phyloP scores from a whole-genome alignment of 441 rosid genomes.

The Erodium moschatum region DNA sequence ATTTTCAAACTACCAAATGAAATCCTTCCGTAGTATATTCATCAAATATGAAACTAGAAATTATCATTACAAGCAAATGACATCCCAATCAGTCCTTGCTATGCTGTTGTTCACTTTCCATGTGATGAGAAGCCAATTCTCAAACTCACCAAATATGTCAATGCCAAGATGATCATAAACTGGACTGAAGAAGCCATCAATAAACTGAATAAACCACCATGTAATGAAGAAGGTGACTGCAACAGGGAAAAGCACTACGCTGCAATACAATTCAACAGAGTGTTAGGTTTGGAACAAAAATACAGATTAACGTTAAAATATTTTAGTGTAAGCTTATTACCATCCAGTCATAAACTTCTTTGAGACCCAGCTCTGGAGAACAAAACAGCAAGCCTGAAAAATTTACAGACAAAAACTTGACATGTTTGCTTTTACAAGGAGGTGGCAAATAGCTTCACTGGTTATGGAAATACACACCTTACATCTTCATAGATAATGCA shows the following conservation, averaged over 20 bases:
- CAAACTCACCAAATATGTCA: conserved; percentile 65
- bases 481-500: no score
- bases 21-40: no score
- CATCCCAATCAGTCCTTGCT: no score
- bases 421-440: neutral
- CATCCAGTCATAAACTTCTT: conserved; percentile 99
- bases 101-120: no score
- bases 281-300: conserved; percentile 20
- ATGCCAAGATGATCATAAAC: conserved; percentile 74
- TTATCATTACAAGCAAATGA: no score
- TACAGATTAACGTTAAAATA: neutral
- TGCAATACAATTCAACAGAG: conserved; percentile 32
- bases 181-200: conserved; percentile 93
- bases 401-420: conserved; percentile 9
- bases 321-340: conserved; percentile 29
- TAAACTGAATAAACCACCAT: conserved; percentile 97
- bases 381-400: conserved; percentile 75
- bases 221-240: conserved; percentile 87
- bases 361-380: conserved; percentile 87
- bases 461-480: no score
- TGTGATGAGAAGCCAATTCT: neutral
- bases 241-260: conserved; percentile 87
- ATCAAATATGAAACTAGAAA: no score
- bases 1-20: no score
- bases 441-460: neutral